Evolutionary conservation across 1,284 basidiomycete species (phyloP), one percentile per base, ranked within the genome.

Genomic region (Athelia sp.): DNA sequence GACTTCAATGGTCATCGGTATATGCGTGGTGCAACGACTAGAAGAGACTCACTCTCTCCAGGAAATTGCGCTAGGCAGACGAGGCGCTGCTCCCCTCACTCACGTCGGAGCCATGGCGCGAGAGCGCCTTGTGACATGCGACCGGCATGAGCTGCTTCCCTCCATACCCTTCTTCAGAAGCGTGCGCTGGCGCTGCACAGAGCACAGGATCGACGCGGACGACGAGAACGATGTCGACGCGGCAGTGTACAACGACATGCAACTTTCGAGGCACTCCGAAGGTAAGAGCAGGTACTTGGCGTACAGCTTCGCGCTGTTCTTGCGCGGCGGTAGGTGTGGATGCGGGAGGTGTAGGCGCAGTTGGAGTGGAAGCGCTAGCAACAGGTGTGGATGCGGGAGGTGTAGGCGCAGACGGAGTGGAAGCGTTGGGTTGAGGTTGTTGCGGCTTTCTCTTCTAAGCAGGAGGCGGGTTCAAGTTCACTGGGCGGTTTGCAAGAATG

Each of bases 131-230:
- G 61, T 82, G 67, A 63, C 78, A 76, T 24, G 86, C 75, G 49
- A 83, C 67, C 2, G 84, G 84, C 0, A 87, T 84, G 3, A 86
- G 72, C 1, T 87, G 71, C 53, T 78, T 81, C 82, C 82, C 60
- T 84, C 74, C 1, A 79, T 81, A 36, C 76, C 76, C 2, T 70
- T 73, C 50, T 73, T 73, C 8, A 85, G 59, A 2, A 87, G 60
- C 4, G 74, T 69, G 1, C 76, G 74, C 60, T 81, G 82, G 26
- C 70, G 70, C 42, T 66, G 70, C 19, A 9, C n/a, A 13, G 26
- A 29, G 19, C 36, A n/a, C n/a, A 54, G 42, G 47, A 56, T 23
- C 45, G 58, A 34, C 18, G 53, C 43, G n/a, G 69, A 58, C 0
- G 60, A 60, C 53, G 56, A 48, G 54, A 62, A 54, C 56, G 62